A percentile compares a stretch with the other conserved stretches of the same genome.
These are phyloP conservation scores for Porogramme epimiltina DNA, from an alignment of 1,284 basidiomycete genomes.

Conservation along the genomic window DNA sequence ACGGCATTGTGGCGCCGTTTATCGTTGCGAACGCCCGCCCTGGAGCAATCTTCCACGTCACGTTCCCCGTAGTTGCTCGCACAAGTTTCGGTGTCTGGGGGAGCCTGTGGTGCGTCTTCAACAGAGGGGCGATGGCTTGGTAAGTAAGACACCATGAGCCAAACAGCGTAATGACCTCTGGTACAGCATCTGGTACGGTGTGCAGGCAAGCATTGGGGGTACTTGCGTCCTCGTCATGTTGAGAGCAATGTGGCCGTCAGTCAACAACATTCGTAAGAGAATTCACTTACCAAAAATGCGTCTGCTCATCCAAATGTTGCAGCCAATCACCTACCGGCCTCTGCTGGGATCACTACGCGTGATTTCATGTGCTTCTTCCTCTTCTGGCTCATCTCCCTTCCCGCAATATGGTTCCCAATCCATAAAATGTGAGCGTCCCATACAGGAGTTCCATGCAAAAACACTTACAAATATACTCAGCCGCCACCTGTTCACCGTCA, in stretches of 20 bases:
- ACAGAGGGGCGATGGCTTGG: slow-evolving; percentile 79
- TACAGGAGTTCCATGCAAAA: neutral
- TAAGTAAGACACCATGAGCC: slow-evolving; percentile 36
- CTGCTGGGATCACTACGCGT: slow-evolving; percentile 68
- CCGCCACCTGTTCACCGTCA: slow-evolving; percentile 81
- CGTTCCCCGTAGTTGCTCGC: slow-evolving; percentile 79
- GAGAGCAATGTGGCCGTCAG: slow-evolving; percentile 72
- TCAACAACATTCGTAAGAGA: slow-evolving; percentile 65
- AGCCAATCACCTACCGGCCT: slow-evolving; percentile 70
- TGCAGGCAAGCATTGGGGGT: slow-evolving; percentile 82
- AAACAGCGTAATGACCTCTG: neutral
- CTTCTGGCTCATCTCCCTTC: slow-evolving; percentile 82
- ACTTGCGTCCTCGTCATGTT: slow-evolving; percentile 75
- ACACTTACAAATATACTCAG: slow-evolving; percentile 34
- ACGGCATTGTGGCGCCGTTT: slow-evolving; percentile 71
- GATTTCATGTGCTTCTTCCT: slow-evolving; percentile 85
- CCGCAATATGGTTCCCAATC: slow-evolving; percentile 80
- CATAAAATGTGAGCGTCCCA: slow-evolving; percentile 65
- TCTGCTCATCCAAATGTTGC: slow-evolving; percentile 4
- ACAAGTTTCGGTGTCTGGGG: slow-evolving; percentile 85
- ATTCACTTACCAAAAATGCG: slow-evolving; percentile 7
- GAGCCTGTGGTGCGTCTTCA: slow-evolving; percentile 82
- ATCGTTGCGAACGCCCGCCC: slow-evolving; percentile 82
- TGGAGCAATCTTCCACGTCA: slow-evolving; percentile 78
- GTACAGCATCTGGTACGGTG: slow-evolving; percentile 73